Evolutionary conservation across 2,329 filamentous ascomycete genomes (phyloP).

Genomic region (Tympanopsis confertula): DNA sequence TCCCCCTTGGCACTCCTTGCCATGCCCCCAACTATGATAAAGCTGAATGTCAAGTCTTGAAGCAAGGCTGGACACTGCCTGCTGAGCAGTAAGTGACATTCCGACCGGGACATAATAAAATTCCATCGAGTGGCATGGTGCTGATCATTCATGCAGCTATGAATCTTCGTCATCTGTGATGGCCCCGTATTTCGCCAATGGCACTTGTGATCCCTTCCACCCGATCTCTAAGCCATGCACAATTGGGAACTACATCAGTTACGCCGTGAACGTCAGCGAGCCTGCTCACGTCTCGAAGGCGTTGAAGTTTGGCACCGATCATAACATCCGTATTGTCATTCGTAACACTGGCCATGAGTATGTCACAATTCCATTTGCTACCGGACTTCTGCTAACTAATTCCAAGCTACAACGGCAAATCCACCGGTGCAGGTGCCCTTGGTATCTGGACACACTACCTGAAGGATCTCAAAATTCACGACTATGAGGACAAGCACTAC

Average conservation of each 20-base stretch:
- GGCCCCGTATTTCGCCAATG: conserved; percentile 24
- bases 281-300: conserved; percentile 14
- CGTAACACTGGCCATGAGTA: conserved; percentile 25
- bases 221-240: conserved; percentile 26
- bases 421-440: conserved; percentile 29
- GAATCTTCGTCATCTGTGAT: conserved; percentile 17
- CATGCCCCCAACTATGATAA: conserved; percentile 34
- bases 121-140: not conserved
- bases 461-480: conserved; percentile 19
- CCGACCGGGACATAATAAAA: not conserved
- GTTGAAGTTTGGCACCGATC: conserved; percentile 10
- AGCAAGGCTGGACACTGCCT: conserved; percentile 28
- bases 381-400: no score
- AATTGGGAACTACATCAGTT: conserved; percentile 30
- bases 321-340: conserved; percentile 20
- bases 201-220: conserved; percentile 25
- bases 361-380: no score
- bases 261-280: conserved; percentile 21
- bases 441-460: conserved; percentile 28
- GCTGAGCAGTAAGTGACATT: conserved; percentile 26
- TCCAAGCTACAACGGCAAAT: conserved; percentile 28
- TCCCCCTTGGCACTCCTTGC: conserved; percentile 36
- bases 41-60: conserved; percentile 26
- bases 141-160: conserved; percentile 8
- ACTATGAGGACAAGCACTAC: conserved; percentile 22